These are phyloP conservation scores for Yamadazyma pseudoaaseri DNA, from an alignment of 1,139 yeast genomes.

Conservation along the genomic window DNA sequence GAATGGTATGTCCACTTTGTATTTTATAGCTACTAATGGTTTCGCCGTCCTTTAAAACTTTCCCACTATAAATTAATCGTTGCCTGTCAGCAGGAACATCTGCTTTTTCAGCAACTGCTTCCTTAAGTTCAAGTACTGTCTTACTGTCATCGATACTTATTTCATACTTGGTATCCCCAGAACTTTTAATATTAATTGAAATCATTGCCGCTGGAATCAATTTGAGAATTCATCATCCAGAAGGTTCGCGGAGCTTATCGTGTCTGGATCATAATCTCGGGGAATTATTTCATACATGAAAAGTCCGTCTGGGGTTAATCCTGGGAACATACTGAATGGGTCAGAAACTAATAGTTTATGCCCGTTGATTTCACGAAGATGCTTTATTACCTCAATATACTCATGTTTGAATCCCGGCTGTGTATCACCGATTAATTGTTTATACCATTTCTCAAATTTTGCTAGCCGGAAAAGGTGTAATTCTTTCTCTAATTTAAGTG, in stretches of 20 bases:
- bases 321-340: conserved; percentile 1
- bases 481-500: conserved; percentile 2
- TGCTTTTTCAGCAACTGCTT: conserved; percentile 55
- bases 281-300: too few relatives aligned
- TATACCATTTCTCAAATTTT: conserved; percentile 1
- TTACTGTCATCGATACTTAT: conserved; percentile 52
- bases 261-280: too few relatives aligned
- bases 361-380: background rate
- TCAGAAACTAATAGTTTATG: background rate
- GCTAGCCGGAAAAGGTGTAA: conserved; percentile 2
- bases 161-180: conserved; percentile 80
- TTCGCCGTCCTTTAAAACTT: conserved; percentile 84
- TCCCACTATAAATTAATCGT: conserved; percentile 89
- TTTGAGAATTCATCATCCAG: background rate
- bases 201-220: conserved; percentile 4
- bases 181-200: conserved; percentile 36
- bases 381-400: background rate
- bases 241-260: too few relatives aligned
- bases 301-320: too few relatives aligned
- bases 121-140: conserved; percentile 70
- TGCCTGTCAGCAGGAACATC: conserved; percentile 75
- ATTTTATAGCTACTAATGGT: conserved; percentile 74
- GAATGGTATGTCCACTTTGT: conserved; percentile 83
- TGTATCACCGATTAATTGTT: background rate
- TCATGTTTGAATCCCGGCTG: background rate